phyloP scores from a whole-genome alignment of 495 filamentous ascomycete species.

The Rhypophila decipiens region DNA sequence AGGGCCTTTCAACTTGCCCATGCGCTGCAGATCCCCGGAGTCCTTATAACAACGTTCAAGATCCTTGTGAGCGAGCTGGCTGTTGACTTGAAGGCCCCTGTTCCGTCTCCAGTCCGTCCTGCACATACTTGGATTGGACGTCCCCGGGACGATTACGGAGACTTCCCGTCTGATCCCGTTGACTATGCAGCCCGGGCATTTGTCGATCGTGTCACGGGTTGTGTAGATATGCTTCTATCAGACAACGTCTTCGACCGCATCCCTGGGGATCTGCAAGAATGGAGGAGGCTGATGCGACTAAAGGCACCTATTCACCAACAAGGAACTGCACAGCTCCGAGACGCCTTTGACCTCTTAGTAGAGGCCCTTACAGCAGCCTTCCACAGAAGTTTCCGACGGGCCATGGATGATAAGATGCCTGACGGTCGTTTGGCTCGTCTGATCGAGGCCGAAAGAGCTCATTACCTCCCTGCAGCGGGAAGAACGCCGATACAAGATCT shows the following conservation, averaged over 20 bases:
- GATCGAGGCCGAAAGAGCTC: constrained; percentile 18
- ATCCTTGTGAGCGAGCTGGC: constrained; percentile 43
- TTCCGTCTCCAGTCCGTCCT: constrained; percentile 1
- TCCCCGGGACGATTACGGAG: constrained; percentile 25
- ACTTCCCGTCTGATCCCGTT: constrained; percentile 24
- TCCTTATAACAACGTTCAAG: constrained; percentile 32
- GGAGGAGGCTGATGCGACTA: constrained; percentile 9
- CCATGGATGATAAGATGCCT: constrained; percentile 2
- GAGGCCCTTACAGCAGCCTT: constrained; percentile 12
- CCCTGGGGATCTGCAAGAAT: constrained; percentile 4
- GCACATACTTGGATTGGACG: constrained; percentile 16
- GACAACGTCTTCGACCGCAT: constrained; percentile 13
- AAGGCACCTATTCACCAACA: not conserved
- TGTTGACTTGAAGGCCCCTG: constrained; percentile 60
- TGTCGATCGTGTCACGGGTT: constrained; percentile 17
- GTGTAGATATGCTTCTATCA: constrained; percentile 10
- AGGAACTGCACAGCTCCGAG: constrained; percentile 41
- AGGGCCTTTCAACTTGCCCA: constrained; percentile 36
- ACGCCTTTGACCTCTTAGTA: constrained; percentile 14
- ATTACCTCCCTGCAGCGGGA: constrained; percentile 19
- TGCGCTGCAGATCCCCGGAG: constrained; percentile 24
- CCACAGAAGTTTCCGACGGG: constrained; percentile 3
- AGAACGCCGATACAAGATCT: constrained; percentile 5
- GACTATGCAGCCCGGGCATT: constrained; percentile 22
- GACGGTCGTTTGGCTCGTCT: not conserved